A percentile compares a stretch with the other conserved stretches of the same genome.
These are phyloP conservation scores for Macrolepiota albuminosa DNA, from an alignment of 768 basidiomycete species.

Conservation along the genomic window DNA sequence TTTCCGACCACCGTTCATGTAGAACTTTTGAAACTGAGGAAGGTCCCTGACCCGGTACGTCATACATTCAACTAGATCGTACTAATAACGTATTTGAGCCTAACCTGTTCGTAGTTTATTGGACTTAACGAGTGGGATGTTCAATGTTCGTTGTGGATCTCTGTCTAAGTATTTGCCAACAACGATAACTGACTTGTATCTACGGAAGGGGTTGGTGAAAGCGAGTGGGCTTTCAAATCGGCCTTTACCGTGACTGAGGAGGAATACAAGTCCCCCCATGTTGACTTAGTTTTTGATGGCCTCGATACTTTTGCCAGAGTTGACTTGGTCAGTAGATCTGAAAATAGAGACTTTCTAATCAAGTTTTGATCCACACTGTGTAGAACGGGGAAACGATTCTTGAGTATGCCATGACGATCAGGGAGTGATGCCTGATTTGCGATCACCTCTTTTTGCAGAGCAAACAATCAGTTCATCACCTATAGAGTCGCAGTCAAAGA, in stretches of 20 bases:
- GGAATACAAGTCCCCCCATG: slow-evolving; percentile 41
- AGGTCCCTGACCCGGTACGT: slow-evolving; percentile 79
- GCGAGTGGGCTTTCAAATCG: slow-evolving; percentile 79
- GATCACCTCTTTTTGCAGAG: slow-evolving; percentile 28
- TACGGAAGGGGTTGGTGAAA: slow-evolving; percentile 78
- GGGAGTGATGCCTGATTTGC: slow-evolving; percentile 1
- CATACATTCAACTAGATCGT: slow-evolving; percentile 4
- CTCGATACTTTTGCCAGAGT: slow-evolving; percentile 86
- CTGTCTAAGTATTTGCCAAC: background rate
- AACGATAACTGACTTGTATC: background rate
- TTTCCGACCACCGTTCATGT: slow-evolving; percentile 89
- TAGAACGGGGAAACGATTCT: slow-evolving; percentile 76
- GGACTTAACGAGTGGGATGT: slow-evolving; percentile 86
- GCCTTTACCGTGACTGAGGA: slow-evolving; percentile 46
- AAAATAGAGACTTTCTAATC: background rate
- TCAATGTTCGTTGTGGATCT: slow-evolving; percentile 51
- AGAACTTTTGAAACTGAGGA: slow-evolving; percentile 68
- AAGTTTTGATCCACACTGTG: background rate
- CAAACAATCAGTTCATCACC: slow-evolving; percentile 82
- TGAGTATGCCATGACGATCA: slow-evolving; percentile 31
- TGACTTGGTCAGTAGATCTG: slow-evolving; percentile 45
- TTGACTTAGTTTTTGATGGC: slow-evolving; percentile 85
- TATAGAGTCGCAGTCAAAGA: slow-evolving; percentile 61
- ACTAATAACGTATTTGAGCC: background rate
- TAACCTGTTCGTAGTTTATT: slow-evolving; percentile 44